Conservation (phyloP, 441 rosid species). For the Brassica balearica region DNA sequence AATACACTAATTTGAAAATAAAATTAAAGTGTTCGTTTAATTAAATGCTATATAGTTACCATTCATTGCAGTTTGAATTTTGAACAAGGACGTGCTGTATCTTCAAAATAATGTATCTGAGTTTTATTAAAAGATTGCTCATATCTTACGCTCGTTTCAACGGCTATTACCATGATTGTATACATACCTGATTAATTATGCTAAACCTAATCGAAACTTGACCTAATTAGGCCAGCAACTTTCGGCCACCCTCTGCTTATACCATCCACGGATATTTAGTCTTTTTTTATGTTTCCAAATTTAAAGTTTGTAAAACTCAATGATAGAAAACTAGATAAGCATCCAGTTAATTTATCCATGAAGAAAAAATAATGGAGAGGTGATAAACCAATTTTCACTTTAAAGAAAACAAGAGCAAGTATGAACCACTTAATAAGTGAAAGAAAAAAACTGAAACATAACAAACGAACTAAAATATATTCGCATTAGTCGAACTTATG, state of each 20-base stretch:
- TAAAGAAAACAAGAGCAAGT: not conserved
- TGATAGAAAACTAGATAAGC: not conserved
- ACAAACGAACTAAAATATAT: not conserved
- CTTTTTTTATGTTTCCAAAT: not conserved
- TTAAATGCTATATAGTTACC: conserved; percentile 12
- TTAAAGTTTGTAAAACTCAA: not conserved
- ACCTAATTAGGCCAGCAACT: conserved; percentile 27
- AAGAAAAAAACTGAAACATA: not conserved
- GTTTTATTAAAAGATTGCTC: conserved; percentile 18
- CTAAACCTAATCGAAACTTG: conserved; percentile 18
- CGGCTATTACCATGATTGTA: conserved; percentile 15
- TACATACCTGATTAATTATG: conserved; percentile 22
- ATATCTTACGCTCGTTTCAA: conserved; percentile 14
- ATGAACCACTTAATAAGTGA: not conserved
- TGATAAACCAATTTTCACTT: not conserved
- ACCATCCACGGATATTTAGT: conserved; percentile 1
- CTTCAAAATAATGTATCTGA: conserved; percentile 1
- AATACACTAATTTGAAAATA: not conserved
- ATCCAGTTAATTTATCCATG: conserved; percentile 4
- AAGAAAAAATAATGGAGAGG: not conserved
- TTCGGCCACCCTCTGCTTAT: conserved; percentile 25
- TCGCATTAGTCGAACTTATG: conserved; percentile 4
- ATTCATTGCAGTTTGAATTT: conserved; percentile 11
- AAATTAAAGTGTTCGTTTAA: not conserved
- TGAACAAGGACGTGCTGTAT: conserved; percentile 1